Conservation (phyloP, 441 rosid species). For the Viola pubescens region DNA sequence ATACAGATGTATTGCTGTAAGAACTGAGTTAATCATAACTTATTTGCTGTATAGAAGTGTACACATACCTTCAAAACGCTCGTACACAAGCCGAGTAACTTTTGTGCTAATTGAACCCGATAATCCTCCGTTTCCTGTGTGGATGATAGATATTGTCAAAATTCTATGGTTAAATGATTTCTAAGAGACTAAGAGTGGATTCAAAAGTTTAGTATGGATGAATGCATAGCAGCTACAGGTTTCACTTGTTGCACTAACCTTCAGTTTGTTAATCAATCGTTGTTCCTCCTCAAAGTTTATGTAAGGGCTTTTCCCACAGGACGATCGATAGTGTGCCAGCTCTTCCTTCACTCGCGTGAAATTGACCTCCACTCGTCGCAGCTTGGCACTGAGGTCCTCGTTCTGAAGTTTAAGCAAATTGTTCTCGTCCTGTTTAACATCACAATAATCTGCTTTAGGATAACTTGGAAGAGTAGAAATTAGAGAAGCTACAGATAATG, state of each 20-base stretch:
- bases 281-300: constrained; percentile 54
- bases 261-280: constrained; percentile 42
- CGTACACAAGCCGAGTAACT: constrained; percentile 58
- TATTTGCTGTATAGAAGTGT: not conserved
- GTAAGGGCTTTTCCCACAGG: constrained; percentile 44
- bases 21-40: too few relatives aligned
- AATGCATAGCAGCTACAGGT: not conserved
- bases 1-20: not conserved
- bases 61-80: constrained; percentile 57
- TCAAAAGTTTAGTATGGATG: not conserved
- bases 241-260: constrained; percentile 32
- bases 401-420: constrained; percentile 63
- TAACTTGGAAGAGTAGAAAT: not conserved
- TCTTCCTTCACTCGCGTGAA: constrained; percentile 79
- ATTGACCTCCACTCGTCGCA: constrained; percentile 48
- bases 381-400: constrained; percentile 66
- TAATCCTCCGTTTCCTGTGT: constrained; percentile 66
- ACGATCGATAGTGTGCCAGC: constrained; percentile 63
- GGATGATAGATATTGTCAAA: constrained; percentile 5
- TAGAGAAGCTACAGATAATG: not conserved
- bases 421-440: constrained; percentile 79
- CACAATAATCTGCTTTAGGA: constrained; percentile 8
- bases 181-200: not conserved
- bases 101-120: constrained; percentile 56
- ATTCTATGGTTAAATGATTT: too few relatives aligned